Percentiles rank a stretch among this genome's conserved stretches.
Evolutionary conservation across 2,329 filamentous ascomycete species (phyloP).

Genomic region (Fonsecaea pedrosoi): DNA sequence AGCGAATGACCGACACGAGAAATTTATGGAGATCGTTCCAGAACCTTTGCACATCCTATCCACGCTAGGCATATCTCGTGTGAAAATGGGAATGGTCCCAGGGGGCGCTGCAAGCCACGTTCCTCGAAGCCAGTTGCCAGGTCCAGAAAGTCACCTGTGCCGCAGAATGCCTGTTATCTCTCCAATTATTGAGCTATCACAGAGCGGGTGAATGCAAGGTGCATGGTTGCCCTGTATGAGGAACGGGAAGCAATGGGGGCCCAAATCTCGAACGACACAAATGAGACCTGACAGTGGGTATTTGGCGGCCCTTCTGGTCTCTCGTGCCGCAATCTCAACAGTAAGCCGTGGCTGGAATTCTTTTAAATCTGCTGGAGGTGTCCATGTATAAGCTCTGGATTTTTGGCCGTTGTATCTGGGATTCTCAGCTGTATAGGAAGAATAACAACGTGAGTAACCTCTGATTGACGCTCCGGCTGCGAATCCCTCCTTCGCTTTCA

Average conservation of each 20-base stretch:
- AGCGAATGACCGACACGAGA: not conserved
- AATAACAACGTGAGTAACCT: not conserved
- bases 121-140: not conserved
- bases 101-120: not conserved
- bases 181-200: not conserved
- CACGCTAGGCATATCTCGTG: not conserved
- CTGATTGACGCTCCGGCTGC: not conserved
- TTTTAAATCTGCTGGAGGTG: not conserved
- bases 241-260: not conserved
- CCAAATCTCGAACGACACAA: not conserved
- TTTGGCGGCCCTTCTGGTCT: not conserved
- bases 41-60: not conserved
- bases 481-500: not conserved
- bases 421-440: not conserved
- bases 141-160: not conserved
- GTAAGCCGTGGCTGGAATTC: not conserved
- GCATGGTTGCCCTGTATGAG: not conserved
- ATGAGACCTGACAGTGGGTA: not conserved
- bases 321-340: not conserved
- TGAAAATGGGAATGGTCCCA: not conserved
- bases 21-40: not conserved
- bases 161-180: not conserved
- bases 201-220: not conserved
- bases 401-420: not conserved
- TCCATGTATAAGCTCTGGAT: not conserved